Evolutionary conservation across 2,329 filamentous ascomycete species (phyloP).

Genomic region (Exophiala bonariae): DNA sequence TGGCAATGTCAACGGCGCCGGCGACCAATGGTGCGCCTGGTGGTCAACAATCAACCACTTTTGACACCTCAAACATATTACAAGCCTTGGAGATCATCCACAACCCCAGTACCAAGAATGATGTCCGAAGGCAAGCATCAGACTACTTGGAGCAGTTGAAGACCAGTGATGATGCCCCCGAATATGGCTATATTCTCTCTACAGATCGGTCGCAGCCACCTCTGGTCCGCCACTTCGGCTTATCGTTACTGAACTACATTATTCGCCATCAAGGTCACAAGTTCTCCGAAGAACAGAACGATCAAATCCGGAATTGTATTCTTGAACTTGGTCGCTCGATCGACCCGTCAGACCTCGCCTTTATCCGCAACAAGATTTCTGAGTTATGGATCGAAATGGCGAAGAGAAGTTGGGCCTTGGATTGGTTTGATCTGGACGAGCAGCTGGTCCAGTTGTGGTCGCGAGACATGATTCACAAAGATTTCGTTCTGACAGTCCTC

Average conservation of each 20-base stretch:
- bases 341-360: constrained; percentile 71
- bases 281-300: constrained; percentile 67
- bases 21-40: constrained; percentile 6
- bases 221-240: constrained; percentile 87
- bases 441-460: constrained; percentile 79
- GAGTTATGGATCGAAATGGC: constrained; percentile 94
- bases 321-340: constrained; percentile 74
- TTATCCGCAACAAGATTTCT: constrained; percentile 88
- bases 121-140: constrained; percentile 78
- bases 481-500: constrained; percentile 82
- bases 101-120: constrained; percentile 75
- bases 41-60: constrained; percentile 8
- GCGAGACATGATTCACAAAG: constrained; percentile 65
- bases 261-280: constrained; percentile 82
- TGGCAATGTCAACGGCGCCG: constrained; percentile 15
- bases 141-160: constrained; percentile 85
- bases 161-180: constrained; percentile 72
- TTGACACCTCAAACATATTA: constrained; percentile 59
- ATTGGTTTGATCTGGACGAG: constrained; percentile 94
- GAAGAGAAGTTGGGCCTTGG: constrained; percentile 86
- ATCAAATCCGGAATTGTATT: constrained; percentile 72
- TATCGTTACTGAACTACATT: constrained; percentile 86
- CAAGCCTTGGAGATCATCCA: constrained; percentile 87
- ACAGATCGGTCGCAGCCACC: constrained; percentile 72
- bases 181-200: constrained; percentile 81